Conservation (phyloP, 2,329 filamentous ascomycete species). For the Diaporthe vexans region DNA sequence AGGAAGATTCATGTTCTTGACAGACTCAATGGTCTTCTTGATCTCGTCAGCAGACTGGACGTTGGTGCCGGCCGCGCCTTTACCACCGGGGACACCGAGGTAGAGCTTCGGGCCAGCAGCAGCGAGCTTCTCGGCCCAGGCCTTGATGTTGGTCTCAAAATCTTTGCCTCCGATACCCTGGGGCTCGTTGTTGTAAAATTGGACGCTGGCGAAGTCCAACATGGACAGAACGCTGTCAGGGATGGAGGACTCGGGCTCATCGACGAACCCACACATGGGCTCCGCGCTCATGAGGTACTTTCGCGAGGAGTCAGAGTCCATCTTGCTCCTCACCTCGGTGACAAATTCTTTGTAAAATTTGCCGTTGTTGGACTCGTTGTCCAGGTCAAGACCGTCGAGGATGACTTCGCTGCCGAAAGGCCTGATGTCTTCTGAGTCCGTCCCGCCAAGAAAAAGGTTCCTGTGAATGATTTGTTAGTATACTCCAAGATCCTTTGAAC, state of each 20-base stretch:
- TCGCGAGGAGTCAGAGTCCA: conserved; percentile 15
- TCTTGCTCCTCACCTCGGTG: conserved; percentile 26
- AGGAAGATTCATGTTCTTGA: conserved; percentile 25
- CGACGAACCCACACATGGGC: conserved; percentile 5
- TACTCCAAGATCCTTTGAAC: not conserved
- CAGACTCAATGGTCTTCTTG: conserved; percentile 22
- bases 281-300: conserved; percentile 35
- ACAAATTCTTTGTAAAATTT: conserved; percentile 30
- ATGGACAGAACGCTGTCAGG: conserved; percentile 21
- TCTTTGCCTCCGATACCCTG: conserved; percentile 31
- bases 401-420: conserved; percentile 33
- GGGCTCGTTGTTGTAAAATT: conserved; percentile 38
- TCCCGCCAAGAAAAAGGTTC: conserved; percentile 38
- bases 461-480: not conserved
- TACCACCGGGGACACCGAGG: conserved; percentile 33
- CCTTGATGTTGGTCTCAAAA: conserved; percentile 20
- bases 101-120: conserved; percentile 36
- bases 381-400: conserved; percentile 36
- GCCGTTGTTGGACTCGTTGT: conserved; percentile 34
- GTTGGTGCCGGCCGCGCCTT: conserved; percentile 24
- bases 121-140: conserved; percentile 33
- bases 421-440: conserved; percentile 16
- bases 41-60: conserved; percentile 34
- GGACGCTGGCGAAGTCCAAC: conserved; percentile 36
- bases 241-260: conserved; percentile 21